Percentiles rank a stretch among this genome's conserved stretches.
phyloP scores from a whole-genome alignment of 2,329 filamentous ascomycete genomes.

The Leptodontidium sp. region DNA sequence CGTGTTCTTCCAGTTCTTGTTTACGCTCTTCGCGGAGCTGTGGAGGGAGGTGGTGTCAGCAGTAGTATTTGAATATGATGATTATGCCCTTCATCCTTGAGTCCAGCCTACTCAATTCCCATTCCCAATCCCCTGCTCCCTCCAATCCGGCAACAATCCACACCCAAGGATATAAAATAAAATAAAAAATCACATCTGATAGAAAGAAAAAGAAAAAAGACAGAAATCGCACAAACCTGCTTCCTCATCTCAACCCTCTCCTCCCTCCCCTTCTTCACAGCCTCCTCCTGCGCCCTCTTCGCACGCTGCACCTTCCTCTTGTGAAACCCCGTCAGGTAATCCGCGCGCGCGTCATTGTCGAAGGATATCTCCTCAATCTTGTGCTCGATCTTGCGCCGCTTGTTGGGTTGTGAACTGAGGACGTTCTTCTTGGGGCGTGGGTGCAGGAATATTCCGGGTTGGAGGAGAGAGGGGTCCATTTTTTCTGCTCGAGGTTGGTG shows the following conservation, averaged over 20 bases:
- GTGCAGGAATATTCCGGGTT: conserved; percentile 58
- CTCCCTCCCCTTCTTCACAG: conserved; percentile 77
- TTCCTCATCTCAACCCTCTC: conserved; percentile 78
- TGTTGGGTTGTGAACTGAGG: conserved; percentile 64
- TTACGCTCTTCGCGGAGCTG: conserved; percentile 86
- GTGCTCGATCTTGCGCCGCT: conserved; percentile 67
- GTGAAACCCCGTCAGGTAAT: conserved; percentile 95
- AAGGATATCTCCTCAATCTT: conserved; percentile 84
- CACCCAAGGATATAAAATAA: too few relatives aligned
- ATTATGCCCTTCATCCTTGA: too few relatives aligned
- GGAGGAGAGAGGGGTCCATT: conserved; percentile 33
- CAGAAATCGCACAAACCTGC: conserved; percentile 64
- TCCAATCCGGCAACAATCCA: too few relatives aligned
- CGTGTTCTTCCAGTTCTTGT: conserved; percentile 81
- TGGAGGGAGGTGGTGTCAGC: too few relatives aligned
- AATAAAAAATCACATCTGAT: too few relatives aligned
- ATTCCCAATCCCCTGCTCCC: too few relatives aligned
- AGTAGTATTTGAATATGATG: too few relatives aligned
- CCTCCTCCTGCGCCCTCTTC: conserved; percentile 85
- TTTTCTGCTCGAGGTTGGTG: conserved; percentile 2
- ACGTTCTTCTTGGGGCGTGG: conserved; percentile 65
- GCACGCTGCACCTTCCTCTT: conserved; percentile 90
- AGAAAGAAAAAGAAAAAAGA: background rate
- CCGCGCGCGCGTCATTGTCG: conserved; percentile 78
- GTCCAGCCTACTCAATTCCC: too few relatives aligned